Percentiles rank a stretch among this genome's conserved stretches.
phyloP scores from a whole-genome alignment of 1,284 basidiomycete species.

The Meira nashicola region DNA sequence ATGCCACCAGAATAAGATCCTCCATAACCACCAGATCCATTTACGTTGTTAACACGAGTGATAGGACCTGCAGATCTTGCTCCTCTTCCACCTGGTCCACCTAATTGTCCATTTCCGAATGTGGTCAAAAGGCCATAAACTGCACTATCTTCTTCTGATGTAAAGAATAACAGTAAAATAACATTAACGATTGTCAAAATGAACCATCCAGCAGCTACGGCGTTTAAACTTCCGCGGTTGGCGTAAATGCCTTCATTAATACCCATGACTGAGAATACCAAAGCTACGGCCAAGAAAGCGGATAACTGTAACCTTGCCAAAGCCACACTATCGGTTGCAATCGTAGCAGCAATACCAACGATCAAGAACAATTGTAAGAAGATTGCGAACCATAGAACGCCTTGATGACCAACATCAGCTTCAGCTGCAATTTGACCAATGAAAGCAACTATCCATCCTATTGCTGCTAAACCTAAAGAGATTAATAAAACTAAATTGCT shows the following conservation, averaged over 20 bases:
- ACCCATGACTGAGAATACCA: conserved; percentile 55
- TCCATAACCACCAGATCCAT: conserved; percentile 26
- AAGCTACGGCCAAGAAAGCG: conserved; percentile 1
- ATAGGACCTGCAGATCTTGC: conserved; percentile 11
- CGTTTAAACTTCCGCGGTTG: conserved; percentile 47
- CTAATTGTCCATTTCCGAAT: conserved; percentile 77
- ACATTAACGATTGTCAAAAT: conserved; percentile 78
- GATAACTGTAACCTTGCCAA: conserved; percentile 62
- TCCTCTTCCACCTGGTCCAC: conserved; percentile 65
- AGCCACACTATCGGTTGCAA: conserved; percentile 75
- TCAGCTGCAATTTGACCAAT: conserved; percentile 60
- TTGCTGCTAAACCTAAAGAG: conserved; percentile 73
- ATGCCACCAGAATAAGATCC: conserved; percentile 24
- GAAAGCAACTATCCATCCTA: conserved; percentile 90
- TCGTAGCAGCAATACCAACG: conserved; percentile 71
- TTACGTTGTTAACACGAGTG: conserved; percentile 14
- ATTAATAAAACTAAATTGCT: conserved; percentile 84
- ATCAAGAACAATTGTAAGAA: conserved; percentile 77
- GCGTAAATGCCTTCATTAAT: conserved; percentile 59
- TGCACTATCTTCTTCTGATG: conserved; percentile 86
- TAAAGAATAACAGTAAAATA: conserved; percentile 92
- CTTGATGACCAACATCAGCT: conserved; percentile 27
- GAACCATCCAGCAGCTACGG: conserved; percentile 89
- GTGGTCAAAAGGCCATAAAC: conserved; percentile 76
- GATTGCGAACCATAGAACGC: conserved; percentile 81